phyloP scores from a whole-genome alignment of 352 stramenopile genomes.

The Globisporangium emineosum region DNA sequence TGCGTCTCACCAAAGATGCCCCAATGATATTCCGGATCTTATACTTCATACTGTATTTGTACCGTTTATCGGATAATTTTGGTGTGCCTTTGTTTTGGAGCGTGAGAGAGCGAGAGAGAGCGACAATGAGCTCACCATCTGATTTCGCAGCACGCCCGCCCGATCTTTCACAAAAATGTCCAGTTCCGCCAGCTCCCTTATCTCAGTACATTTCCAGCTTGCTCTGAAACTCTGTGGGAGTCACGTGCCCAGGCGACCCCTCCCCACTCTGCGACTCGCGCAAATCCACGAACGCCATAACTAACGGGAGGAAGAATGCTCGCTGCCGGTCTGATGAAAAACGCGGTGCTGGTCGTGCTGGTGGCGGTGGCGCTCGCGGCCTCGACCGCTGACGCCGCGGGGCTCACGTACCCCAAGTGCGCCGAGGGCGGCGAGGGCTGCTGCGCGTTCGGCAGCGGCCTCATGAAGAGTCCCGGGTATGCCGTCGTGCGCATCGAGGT shows the following conservation, averaged over 20 bases:
- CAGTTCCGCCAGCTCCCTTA: not conserved
- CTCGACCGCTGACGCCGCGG: constrained; percentile 12
- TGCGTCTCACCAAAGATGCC: not conserved
- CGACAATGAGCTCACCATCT: constrained; percentile 1
- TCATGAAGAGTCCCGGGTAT: constrained; percentile 63
- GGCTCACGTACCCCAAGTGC: constrained; percentile 58
- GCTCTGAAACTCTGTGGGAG: not conserved
- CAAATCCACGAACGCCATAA: not conserved
- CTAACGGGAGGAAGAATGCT: constrained; percentile 10
- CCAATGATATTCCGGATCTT: not conserved
- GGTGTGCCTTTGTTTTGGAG: no score
- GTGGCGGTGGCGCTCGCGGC: constrained; percentile 12
- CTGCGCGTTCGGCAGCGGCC: constrained; percentile 47
- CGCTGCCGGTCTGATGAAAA: constrained; percentile 27
- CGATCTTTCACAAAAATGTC: not conserved
- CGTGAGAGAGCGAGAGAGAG: not conserved
- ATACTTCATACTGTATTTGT: not conserved
- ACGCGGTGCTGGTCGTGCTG: constrained; percentile 23
- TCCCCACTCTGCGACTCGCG: constrained; percentile 11
- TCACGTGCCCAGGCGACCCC: not conserved
- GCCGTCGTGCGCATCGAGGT: constrained; percentile 42
- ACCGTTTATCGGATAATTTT: not conserved
- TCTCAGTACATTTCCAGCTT: not conserved
- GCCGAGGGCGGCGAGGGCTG: constrained; percentile 35
- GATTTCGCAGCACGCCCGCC: constrained; percentile 1